Conservation (phyloP, 1,284 basidiomycete genomes). For the Lentinus polychrous region DNA sequence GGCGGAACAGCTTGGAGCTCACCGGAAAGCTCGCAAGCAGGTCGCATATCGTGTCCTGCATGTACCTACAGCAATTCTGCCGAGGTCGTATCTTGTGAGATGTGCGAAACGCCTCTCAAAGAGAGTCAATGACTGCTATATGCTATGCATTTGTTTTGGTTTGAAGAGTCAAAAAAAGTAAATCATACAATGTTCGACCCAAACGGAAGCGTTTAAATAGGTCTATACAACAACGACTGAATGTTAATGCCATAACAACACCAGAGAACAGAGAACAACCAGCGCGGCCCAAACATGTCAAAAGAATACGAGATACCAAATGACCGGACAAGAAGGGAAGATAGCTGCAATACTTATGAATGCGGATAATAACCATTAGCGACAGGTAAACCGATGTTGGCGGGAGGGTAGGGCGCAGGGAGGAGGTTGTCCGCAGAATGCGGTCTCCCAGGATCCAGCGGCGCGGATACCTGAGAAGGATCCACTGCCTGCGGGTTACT, state of each 20-base stretch:
- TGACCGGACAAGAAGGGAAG: background rate
- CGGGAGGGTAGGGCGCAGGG: background rate
- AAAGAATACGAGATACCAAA: slow-evolving; percentile 3
- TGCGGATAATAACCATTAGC: slow-evolving; percentile 12
- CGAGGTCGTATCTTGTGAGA: slow-evolving; percentile 18
- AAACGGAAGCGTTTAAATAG: slow-evolving; percentile 13
- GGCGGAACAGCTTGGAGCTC: slow-evolving; percentile 21
- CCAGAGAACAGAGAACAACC: slow-evolving; percentile 2
- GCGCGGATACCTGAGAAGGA: slow-evolving; percentile 10
- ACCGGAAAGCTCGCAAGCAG: slow-evolving; percentile 10
- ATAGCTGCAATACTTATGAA: slow-evolving; percentile 1
- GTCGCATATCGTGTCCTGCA: slow-evolving; percentile 19
- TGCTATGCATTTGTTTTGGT: background rate
- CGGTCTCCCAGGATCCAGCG: slow-evolving; percentile 16
- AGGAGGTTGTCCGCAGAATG: slow-evolving; percentile 19
- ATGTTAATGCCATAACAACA: slow-evolving; percentile 11
- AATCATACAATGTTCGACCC: background rate
- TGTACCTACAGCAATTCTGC: slow-evolving; percentile 24
- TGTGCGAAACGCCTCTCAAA: slow-evolving; percentile 21
- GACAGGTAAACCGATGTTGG: background rate
- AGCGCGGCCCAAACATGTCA: background rate
- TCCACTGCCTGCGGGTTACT: slow-evolving; percentile 9
- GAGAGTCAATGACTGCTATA: slow-evolving; percentile 4
- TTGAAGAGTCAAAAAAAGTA: background rate
- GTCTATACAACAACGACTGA: slow-evolving; percentile 10